Evolutionary conservation across 2,329 filamentous ascomycete species (phyloP).

Genomic region (Fusarium haematococcum): DNA sequence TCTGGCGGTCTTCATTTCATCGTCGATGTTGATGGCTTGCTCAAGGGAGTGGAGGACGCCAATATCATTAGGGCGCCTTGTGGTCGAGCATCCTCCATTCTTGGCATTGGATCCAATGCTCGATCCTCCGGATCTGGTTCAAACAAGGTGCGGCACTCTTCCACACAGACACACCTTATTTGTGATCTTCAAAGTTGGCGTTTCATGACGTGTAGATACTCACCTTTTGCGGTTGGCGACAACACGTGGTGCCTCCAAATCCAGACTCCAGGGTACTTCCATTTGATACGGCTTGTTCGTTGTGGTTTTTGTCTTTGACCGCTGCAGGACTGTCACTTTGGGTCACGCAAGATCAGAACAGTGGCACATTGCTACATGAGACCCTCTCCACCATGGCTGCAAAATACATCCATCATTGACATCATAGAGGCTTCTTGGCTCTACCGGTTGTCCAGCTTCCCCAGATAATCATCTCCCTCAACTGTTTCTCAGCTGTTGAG

Average conservation of each 20-base stretch:
- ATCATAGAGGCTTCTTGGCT: conserved; percentile 1
- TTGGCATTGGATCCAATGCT: conserved; percentile 16
- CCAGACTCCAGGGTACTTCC: neutral
- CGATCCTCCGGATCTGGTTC: conserved; percentile 30
- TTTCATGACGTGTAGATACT: conserved; percentile 40
- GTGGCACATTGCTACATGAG: neutral
- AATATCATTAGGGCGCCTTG: neutral
- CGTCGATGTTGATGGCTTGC: conserved; percentile 4
- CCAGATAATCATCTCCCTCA: neutral
- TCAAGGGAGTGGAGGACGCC: conserved; percentile 13
- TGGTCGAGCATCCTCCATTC: conserved; percentile 7
- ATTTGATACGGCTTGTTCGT: neutral
- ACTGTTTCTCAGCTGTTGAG: conserved; percentile 3
- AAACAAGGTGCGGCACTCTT: conserved; percentile 30
- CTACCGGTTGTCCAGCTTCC: neutral
- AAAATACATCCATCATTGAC: neutral
- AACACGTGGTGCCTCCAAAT: conserved; percentile 34
- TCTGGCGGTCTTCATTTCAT: conserved; percentile 9
- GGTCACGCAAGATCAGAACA: neutral
- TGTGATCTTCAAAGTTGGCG: conserved; percentile 8
- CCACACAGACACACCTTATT: conserved; percentile 27
- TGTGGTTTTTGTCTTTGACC: neutral
- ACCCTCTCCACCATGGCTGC: neutral
- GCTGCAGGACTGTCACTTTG: neutral
- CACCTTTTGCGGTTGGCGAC: conserved; percentile 5